Evolutionary conservation across 768 basidiomycete species (phyloP).

Genomic region (Phylloporus scabripes): DNA sequence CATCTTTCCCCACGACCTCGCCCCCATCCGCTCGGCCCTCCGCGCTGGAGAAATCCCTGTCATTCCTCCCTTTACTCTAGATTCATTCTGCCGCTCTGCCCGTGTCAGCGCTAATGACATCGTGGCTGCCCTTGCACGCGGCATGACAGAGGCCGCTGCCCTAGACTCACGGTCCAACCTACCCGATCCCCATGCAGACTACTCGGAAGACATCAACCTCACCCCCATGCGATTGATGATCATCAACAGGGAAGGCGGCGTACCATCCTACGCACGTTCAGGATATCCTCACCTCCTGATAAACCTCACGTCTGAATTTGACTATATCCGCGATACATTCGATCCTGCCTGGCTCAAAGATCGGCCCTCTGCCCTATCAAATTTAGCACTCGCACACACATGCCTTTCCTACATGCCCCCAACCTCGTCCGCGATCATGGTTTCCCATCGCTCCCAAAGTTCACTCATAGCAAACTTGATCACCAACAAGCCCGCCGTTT

Average conservation of each 20-base stretch:
- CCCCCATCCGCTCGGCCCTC: conserved; percentile 82
- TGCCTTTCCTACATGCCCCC: conserved; percentile 92
- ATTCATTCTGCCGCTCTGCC: conserved; percentile 82
- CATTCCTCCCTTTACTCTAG: conserved; percentile 86
- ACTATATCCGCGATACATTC: conserved; percentile 84
- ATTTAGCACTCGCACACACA: conserved; percentile 76
- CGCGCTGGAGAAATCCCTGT: conserved; percentile 95
- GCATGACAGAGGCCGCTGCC: conserved; percentile 62
- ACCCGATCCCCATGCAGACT: conserved; percentile 32
- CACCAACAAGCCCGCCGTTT: conserved; percentile 95
- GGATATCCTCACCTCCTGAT: conserved; percentile 95
- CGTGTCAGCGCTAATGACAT: conserved; percentile 86
- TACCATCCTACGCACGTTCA: conserved; percentile 93
- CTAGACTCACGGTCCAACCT: conserved; percentile 39
- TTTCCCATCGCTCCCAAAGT: conserved; percentile 93
- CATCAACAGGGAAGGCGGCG: conserved; percentile 93
- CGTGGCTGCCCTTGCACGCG: conserved; percentile 78
- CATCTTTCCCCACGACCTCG: conserved; percentile 72
- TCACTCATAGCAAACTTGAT: conserved; percentile 96
- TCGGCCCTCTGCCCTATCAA: conserved; percentile 82
- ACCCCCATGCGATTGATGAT: conserved; percentile 96
- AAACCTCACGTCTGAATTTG: conserved; percentile 84
- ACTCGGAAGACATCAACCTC: conserved; percentile 63
- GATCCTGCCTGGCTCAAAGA: conserved; percentile 65
- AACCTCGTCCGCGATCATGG: conserved; percentile 91